phyloP scores from a whole-genome alignment of 2,329 filamentous ascomycete species.

The Fusarium luffae region DNA sequence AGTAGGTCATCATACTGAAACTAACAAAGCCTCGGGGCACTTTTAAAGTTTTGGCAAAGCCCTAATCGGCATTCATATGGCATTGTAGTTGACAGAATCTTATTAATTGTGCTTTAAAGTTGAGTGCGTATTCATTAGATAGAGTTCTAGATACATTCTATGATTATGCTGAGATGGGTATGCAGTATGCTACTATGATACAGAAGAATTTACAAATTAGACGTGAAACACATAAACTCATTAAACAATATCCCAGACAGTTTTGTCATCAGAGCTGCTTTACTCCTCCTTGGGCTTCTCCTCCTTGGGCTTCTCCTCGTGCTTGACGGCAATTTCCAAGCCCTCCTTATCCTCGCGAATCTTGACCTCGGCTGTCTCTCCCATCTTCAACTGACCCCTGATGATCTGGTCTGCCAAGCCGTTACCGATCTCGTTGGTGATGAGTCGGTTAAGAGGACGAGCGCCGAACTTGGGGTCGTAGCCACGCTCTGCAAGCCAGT shows the following conservation, averaged over 20 bases:
- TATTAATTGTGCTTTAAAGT: neutral
- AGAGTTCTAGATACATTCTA: conserved; percentile 22
- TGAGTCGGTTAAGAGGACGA: conserved; percentile 88
- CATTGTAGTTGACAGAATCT: neutral
- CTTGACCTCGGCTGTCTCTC: conserved; percentile 76
- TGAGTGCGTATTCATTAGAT: conserved; percentile 24
- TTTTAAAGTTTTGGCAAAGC: neutral
- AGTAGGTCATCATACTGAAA: neutral
- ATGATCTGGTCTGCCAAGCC: conserved; percentile 92
- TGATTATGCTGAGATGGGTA: conserved; percentile 13
- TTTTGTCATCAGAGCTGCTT: neutral
- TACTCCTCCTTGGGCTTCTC: conserved; percentile 33
- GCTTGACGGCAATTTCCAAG: conserved; percentile 59
- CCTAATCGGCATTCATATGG: neutral
- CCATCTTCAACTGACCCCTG: conserved; percentile 79
- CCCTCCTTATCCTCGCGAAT: conserved; percentile 72
- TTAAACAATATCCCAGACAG: conserved; percentile 12
- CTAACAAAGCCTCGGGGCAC: neutral
- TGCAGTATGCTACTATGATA: conserved; percentile 15
- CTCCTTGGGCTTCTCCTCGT: conserved; percentile 17
- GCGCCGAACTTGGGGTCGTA: conserved; percentile 95
- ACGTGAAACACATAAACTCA: conserved; percentile 43
- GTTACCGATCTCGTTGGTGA: conserved; percentile 90
- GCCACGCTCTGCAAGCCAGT: conserved; percentile 88
- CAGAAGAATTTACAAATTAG: conserved; percentile 21